Evolutionary conservation across 169 alveolate species (phyloP).

Genomic region (Eimeria sp.): DNA sequence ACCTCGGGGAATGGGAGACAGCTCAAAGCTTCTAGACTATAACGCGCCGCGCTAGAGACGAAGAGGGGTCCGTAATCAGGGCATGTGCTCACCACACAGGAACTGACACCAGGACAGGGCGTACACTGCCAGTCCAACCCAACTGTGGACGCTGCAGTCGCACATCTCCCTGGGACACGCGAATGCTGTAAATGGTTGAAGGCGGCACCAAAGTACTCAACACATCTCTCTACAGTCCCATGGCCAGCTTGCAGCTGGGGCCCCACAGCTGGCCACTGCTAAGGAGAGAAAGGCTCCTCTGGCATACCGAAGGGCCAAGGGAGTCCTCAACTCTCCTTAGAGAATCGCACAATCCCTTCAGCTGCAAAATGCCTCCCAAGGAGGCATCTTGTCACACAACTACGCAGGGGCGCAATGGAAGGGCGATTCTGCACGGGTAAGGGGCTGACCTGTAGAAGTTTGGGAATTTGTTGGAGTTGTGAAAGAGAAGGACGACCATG

Average conservation of each 20-base stretch:
- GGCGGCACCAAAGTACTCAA: background rate
- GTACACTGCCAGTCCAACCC: slow-evolving; percentile 47
- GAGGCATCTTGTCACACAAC: background rate
- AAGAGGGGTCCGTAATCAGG: no score
- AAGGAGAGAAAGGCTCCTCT: background rate
- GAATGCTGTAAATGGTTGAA: background rate
- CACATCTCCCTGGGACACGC: background rate
- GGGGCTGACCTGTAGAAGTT: slow-evolving; percentile 35
- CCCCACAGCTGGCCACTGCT: background rate
- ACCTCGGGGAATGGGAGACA: background rate
- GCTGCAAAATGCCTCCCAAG: background rate
- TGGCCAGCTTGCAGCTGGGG: background rate
- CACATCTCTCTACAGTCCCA: background rate
- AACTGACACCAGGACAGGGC: slow-evolving; percentile 43
- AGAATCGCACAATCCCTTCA: background rate
- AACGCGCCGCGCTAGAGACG: no score
- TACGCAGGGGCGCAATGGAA: background rate
- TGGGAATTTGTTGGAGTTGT: slow-evolving; percentile 54
- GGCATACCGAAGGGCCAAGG: background rate
- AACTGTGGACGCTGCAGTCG: slow-evolving; percentile 64
- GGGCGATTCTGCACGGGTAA: background rate
- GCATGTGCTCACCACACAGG: background rate
- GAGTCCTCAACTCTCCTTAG: background rate
- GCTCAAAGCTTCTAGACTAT: no score
- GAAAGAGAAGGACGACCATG: slow-evolving; percentile 22